Conservation (phyloP, 2,329 filamentous ascomycete genomes). For the Dactylonectria estremocensis region DNA sequence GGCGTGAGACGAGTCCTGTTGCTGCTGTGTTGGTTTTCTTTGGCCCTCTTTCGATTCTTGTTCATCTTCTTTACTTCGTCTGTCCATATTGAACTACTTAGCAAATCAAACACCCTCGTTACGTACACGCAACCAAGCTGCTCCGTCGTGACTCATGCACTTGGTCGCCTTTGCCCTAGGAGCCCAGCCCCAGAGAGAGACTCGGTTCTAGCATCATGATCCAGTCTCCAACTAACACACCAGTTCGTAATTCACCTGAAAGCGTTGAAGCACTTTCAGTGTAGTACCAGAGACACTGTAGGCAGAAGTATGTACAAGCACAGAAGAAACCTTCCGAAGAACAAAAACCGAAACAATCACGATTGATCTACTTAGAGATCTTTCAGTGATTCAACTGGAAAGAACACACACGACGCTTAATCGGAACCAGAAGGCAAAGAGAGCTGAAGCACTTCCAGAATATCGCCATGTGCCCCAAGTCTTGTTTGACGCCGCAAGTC, state of each 20-base stretch:
- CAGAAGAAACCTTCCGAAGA: slow-evolving; percentile 52
- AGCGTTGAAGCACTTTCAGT: no score
- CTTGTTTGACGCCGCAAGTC: no score
- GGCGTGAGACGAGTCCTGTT: background rate
- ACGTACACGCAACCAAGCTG: background rate
- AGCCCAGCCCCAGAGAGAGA: no score
- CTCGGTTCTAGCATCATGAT: no score
- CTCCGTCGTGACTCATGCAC: background rate
- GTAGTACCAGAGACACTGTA: slow-evolving; percentile 60
- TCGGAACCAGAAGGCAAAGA: slow-evolving; percentile 79
- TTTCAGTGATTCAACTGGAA: slow-evolving; percentile 98
- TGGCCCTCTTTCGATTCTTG: slow-evolving; percentile 3
- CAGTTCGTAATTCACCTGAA: no score
- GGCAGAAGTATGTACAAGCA: slow-evolving; percentile 55
- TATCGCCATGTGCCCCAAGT: no score
- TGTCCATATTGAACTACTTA: slow-evolving; percentile 24
- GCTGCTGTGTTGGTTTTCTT: slow-evolving; percentile 2
- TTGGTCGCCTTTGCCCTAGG: no score
- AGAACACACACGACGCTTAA: slow-evolving; percentile 98
- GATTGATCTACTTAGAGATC: slow-evolving; percentile 78
- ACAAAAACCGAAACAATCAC: slow-evolving; percentile 83
- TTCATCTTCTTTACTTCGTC: slow-evolving; percentile 15
- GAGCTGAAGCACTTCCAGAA: no score
- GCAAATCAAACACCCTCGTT: slow-evolving; percentile 13
- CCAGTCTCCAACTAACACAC: no score